Percentiles rank a stretch among this genome's conserved stretches.
Evolutionary conservation across 495 filamentous ascomycete genomes (phyloP).

Genomic region (Podospora appendiculata): DNA sequence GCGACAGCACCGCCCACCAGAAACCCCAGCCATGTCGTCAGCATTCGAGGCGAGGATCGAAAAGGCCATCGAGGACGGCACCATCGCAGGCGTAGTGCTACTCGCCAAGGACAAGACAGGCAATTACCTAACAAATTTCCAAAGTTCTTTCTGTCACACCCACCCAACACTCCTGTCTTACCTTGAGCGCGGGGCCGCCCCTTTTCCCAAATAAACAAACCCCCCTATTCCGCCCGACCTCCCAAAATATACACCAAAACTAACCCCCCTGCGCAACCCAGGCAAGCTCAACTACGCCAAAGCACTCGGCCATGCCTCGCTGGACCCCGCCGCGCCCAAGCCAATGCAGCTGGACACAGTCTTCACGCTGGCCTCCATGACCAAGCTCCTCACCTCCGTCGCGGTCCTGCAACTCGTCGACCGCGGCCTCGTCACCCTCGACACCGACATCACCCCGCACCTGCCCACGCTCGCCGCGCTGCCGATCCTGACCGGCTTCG

Average conservation of each 20-base stretch:
- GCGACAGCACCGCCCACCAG: background rate
- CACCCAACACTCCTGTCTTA: background rate
- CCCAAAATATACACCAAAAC: background rate
- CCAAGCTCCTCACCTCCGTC: conserved; percentile 29
- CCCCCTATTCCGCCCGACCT: too few relatives aligned
- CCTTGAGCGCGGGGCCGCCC: too few relatives aligned
- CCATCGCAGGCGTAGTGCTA: conserved; percentile 17
- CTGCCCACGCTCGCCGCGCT: conserved; percentile 25
- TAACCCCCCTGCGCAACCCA: background rate
- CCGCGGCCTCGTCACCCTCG: conserved; percentile 22
- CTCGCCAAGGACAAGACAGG: conserved; percentile 19
- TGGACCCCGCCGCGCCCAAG: background rate
- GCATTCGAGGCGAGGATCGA: conserved; percentile 13
- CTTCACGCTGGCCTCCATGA: conserved; percentile 25
- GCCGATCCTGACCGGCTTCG: conserved; percentile 20
- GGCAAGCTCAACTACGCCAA: conserved; percentile 21
- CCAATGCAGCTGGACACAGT: conserved; percentile 15
- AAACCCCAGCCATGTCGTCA: background rate
- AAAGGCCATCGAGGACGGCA: conserved; percentile 13
- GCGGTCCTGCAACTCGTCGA: conserved; percentile 29
- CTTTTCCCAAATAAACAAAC: too few relatives aligned
- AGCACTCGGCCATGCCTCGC: conserved; percentile 9
- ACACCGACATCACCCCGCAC: conserved; percentile 19
- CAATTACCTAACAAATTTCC: too few relatives aligned
- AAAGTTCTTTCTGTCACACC: background rate